Evolutionary conservation across 2,329 filamentous ascomycete species (phyloP), one percentile per base, ranked within the genome.

Genomic region (Fusarium coicis): DNA sequence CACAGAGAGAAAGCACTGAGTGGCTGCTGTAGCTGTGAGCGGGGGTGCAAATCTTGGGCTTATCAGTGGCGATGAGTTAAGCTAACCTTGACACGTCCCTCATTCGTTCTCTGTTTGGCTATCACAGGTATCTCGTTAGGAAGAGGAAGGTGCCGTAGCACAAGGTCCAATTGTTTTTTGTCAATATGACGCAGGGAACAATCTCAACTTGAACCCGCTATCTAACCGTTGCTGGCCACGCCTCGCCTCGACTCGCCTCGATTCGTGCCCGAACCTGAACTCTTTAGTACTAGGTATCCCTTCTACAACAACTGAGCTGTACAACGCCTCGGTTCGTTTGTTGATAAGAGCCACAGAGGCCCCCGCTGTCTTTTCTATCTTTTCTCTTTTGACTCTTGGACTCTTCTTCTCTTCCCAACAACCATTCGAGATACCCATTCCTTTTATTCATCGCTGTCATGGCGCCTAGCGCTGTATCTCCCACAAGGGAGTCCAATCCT

Each of bases 401-500:
- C 28, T 32, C 42, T 36, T 39, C n/a, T 37, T 34, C 23, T 42
- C 44, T 37, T 53, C 32, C 6, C 52, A 68, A n/a, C n/a, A 26
- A 23, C 34, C 5, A 36, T 16, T 26, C 11, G 18, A 21, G 46
- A 43, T 54, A 49, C 47, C 43, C 37, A 44, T 50, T 60, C 32
- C 36, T 42, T 43, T 36, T 39, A 23, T 34, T 23, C 50, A 26
- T 46, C 46, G 49, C 50, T 54, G 50, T 46, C 66, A 91, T 91
- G 89, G 87, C 89, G 49, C 89, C 89, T 16, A 86, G 81, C 70
- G 87, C 88, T 73, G 78, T 90, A 72, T 86, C 87, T 30, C 85
- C 88, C 30, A 83, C 86, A 71, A 81, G 81, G 68, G 82, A 84
- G 23, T 60, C 73, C 40, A 78, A 78, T 52, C 75, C 79, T 42